A percentile compares a stretch with the other conserved stretches of the same genome.
Evolutionary conservation across 2,329 filamentous ascomycete species (phyloP).

Genomic region (Pyricularia grisea): DNA sequence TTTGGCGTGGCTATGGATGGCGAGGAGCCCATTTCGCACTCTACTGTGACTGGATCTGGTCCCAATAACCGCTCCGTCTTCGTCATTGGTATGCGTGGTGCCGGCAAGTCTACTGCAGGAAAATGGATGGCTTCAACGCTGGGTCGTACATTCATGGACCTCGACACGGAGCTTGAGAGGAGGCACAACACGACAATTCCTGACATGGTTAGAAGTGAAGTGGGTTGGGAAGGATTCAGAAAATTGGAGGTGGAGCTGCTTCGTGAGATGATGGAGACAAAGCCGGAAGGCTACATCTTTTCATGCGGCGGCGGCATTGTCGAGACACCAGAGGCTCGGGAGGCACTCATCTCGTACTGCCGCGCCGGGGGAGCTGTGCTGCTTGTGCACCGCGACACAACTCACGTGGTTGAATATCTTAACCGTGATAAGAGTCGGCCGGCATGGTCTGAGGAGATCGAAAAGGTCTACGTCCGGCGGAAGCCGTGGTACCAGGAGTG

Average conservation of each 20-base stretch:
- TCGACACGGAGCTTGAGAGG: slow-evolving; percentile 79
- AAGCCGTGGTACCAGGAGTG: slow-evolving; percentile 87
- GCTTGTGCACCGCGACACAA: slow-evolving; percentile 78
- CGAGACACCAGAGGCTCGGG: slow-evolving; percentile 70
- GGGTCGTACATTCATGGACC: slow-evolving; percentile 69
- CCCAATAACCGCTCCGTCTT: slow-evolving; percentile 60
- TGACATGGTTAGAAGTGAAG: slow-evolving; percentile 63
- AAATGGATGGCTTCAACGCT: slow-evolving; percentile 73
- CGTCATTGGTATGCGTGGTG: slow-evolving; percentile 94
- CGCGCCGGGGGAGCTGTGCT: slow-evolving; percentile 65
- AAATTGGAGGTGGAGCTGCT: slow-evolving; percentile 68
- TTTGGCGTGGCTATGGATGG: slow-evolving; percentile 75
- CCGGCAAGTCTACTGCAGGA: slow-evolving; percentile 91
- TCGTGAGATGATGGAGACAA: slow-evolving; percentile 63
- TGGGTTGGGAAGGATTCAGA: slow-evolving; percentile 84
- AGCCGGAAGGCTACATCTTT: slow-evolving; percentile 69
- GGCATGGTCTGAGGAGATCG: slow-evolving; percentile 87
- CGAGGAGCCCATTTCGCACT: slow-evolving; percentile 39
- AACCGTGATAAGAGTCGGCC: slow-evolving; percentile 83
- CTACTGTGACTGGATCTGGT: not conserved
- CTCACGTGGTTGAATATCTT: slow-evolving; percentile 81
- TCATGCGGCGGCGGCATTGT: slow-evolving; percentile 93
- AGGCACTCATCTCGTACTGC: slow-evolving; percentile 65
- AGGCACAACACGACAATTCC: slow-evolving; percentile 69
- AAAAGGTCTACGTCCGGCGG: slow-evolving; percentile 79